Base-by-base conservation (phyloP, 306 rosid species). In the Medicago truncatula region DNA sequence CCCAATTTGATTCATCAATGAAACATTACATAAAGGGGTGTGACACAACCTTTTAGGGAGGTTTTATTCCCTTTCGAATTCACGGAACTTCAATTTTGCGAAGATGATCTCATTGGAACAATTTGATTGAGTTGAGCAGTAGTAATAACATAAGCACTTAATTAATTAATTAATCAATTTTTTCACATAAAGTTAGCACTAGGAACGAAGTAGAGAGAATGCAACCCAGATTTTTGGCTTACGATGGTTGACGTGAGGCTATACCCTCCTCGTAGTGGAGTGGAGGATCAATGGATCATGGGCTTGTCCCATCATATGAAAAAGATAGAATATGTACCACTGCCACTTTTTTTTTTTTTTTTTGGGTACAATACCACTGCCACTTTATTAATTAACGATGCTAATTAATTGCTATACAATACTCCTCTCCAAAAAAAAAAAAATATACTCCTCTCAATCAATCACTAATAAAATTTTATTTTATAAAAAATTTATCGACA, bases 271-370 rank as follows among this genome's bases (percentile, higher is more conserved):
- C 38, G 1, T 34, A 34, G 88, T 85, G 91, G 88, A 85, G 85
- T 28, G 31, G 31, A 28, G 31, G 31, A 28, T 28, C 31, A 28
- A 28, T 28, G 66, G 74, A 34, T 34, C 81, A 69, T 85, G 83
- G 57, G 60, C 78, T 83, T 57, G 82, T 82, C 84, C 85, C 89
- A 80, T 84, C 88, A 78, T 25, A 61, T 71, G 17, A 53, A 83
- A 76, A 71, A 52, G 43, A 75, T 36, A 63, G 87, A 77, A 84
- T 75, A 77, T 76, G 82, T 84, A 67, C 79, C 72, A 62, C 77
- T 47, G 2, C 47, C 71, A 72, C 67, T 54, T 17, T 64, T n/a
- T n/a, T n/a, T n/a, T n/a, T n/a, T n/a, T n/a, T n/a, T n/a, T n/a
- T n/a, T n/a, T n/a, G n/a, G n/a, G n/a, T n/a, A n/a, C n/a, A n/a